Conservation (phyloP, 208 protist genomes). For the Acanthamoeba polyphaga region DNA sequence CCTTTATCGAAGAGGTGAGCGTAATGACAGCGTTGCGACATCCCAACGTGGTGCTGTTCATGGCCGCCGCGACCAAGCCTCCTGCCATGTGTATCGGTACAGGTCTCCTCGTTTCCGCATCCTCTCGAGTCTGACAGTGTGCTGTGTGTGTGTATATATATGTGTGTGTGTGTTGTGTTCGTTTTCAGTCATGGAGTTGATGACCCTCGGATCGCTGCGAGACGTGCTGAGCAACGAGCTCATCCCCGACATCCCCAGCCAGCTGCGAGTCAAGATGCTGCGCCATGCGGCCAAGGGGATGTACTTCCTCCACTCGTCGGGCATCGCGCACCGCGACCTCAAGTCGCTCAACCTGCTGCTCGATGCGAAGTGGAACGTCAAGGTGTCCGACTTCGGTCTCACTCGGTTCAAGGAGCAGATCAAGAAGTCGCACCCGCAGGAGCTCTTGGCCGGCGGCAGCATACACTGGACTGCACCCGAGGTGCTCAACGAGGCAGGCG, state of each 20-base stretch:
- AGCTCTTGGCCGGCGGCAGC: not conserved
- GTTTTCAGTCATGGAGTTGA: too few species aligned
- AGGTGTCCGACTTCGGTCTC: slow-evolving; percentile 31
- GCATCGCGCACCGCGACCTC: slow-evolving; percentile 13
- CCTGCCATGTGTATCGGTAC: slow-evolving; percentile 11
- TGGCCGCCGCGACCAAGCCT: slow-evolving; percentile 27
- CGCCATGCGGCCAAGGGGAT: not conserved
- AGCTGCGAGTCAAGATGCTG: not conserved
- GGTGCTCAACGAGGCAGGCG: not conserved
- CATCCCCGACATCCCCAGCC: not conserved
- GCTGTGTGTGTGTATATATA: too few species aligned
- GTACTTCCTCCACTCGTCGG: slow-evolving; percentile 42
- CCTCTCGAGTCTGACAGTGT: too few species aligned
- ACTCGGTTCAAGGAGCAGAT: slow-evolving; percentile 35
- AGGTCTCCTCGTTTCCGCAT: not conserved
- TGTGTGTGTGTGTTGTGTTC: too few species aligned
- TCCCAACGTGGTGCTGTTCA: slow-evolving; percentile 22
- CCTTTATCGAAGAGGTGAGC: not conserved
- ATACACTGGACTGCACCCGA: slow-evolving; percentile 50
- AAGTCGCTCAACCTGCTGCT: slow-evolving; percentile 49
- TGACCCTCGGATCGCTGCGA: too few species aligned
- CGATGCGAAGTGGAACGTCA: slow-evolving; percentile 39
- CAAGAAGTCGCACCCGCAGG: not conserved
- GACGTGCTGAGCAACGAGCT: slow-evolving; percentile 8
- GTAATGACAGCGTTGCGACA: slow-evolving; percentile 9